These are phyloP conservation scores for Capsicum rhomboideum DNA, from an alignment of 257 asterid species.

Conservation along the genomic window DNA sequence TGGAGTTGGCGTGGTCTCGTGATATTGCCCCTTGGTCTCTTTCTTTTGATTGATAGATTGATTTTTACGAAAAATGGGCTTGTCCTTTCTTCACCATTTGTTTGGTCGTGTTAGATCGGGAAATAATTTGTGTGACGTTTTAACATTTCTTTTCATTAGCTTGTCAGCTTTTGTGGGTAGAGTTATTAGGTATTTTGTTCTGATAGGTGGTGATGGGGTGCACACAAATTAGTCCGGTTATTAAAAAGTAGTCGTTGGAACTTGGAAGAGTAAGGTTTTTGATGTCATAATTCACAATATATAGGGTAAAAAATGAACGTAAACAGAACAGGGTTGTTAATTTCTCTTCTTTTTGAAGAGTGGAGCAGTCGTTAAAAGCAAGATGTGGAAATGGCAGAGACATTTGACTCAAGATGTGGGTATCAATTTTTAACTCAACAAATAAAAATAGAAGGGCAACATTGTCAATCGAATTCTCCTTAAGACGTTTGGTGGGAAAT, in stretches of 20 bases:
- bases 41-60: neutral
- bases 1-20: neutral
- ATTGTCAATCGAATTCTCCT: neutral
- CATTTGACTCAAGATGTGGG: constrained; percentile 20
- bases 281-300: neutral
- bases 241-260: no score
- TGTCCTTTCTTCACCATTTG: no score
- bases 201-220: no score
- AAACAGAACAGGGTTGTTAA: neutral
- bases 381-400: constrained; percentile 14
- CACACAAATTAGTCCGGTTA: no score
- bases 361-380: constrained; percentile 7
- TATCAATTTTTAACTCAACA: neutral
- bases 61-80: no score
- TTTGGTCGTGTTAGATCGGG: no score
- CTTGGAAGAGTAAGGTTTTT: neutral
- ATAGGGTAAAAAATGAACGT: neutral
- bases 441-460: neutral
- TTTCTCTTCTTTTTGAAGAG: constrained; percentile 11
- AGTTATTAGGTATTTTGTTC: no score
- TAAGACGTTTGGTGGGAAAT: neutral
- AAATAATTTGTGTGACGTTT: neutral
- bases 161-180: neutral
- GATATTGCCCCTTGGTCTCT: neutral
- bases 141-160: neutral